Base-by-base conservation (phyloP, 1,284 basidiomycete species). In the Cryptococcus hybrid region DNA sequence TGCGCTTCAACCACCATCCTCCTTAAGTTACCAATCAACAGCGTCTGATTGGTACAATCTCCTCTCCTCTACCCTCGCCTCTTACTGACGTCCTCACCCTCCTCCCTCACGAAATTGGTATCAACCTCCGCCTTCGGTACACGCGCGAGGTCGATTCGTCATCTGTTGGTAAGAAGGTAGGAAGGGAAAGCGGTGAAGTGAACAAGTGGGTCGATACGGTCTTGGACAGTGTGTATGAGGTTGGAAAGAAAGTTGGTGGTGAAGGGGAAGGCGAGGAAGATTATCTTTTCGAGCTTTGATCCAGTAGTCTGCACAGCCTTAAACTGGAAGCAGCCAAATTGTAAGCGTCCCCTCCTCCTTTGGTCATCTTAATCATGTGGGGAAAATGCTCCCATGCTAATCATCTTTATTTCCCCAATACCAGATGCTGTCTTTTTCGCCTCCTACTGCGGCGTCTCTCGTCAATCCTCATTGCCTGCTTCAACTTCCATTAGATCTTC, bases 311-410 rank as follows among this genome's bases (percentile, higher is more conserved):
- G 92, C 55, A 70, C 71, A 35, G 77, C 75, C 51, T 56, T 99
- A 56, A 98, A 99, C 76, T 98, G 96, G 94, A 99, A 99, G 79
- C 96, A 99, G 78, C 96, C 96, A 13, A 99, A 99, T 76, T 97
- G 75, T 74, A 59, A 70, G 92, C 89, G 78, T 75, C 18, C 9
- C 30, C 30, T 4, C 18, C 18, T 18, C 18, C 18, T 18, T 18
- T 18, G 18, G 18, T 18, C 18, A 18, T 18, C 18, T 18, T 18
- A 18, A 18, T 18, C 18, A 18, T 18, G 18, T 18, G 18, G 18
- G 18, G 18, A 18, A 18, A 18, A 18, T 18, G 18, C 18, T 18
- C 18, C 18, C 18, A 18, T 18, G 18, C 18, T 18, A 18, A 18
- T 18, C 18, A 18, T 18, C 18, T 18, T n/a, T n/a, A 18, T 43